Percentiles rank a stretch among this genome's conserved stretches.
phyloP scores from a whole-genome alignment of 192 early-diverging fungal species.

The Coemansia javaensis region DNA sequence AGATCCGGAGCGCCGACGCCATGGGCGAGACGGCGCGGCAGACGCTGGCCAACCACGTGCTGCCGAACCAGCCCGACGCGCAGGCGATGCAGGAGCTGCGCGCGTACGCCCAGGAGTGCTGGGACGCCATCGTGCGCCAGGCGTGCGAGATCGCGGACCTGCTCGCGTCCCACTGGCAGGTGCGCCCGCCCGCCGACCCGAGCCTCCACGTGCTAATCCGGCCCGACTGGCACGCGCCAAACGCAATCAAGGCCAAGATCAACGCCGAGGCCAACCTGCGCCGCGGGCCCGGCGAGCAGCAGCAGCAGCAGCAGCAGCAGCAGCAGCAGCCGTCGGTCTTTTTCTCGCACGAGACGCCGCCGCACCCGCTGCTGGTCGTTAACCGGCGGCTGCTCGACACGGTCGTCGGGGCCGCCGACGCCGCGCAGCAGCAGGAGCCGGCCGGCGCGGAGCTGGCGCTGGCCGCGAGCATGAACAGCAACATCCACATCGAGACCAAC shows the following conservation, averaged over 20 bases:
- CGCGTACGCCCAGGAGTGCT: slow-evolving; percentile 39
- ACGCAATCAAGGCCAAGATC: slow-evolving; percentile 44
- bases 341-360: slow-evolving; percentile 46
- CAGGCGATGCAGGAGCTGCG: slow-evolving; percentile 40
- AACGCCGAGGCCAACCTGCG: slow-evolving; percentile 46
- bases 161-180: slow-evolving; percentile 49
- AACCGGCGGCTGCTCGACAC: slow-evolving; percentile 37
- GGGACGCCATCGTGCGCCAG: slow-evolving; percentile 41
- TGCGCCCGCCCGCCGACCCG: slow-evolving; percentile 19
- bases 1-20: slow-evolving; percentile 15
- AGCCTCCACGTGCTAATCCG: slow-evolving; percentile 28
- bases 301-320: no score
- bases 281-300: slow-evolving; percentile 22
- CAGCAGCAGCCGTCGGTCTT: no score
- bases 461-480: slow-evolving; percentile 49
- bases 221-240: slow-evolving; percentile 42
- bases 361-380: slow-evolving; percentile 40
- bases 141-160: slow-evolving; percentile 48
- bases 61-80: slow-evolving; percentile 46
- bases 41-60: slow-evolving; percentile 32
- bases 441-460: slow-evolving; percentile 41
- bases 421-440: slow-evolving; percentile 1
- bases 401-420: slow-evolving; percentile 14
- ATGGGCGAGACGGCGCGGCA: slow-evolving; percentile 21
- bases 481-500: slow-evolving; percentile 52